Evolutionary conservation across 2,329 filamentous ascomycete genomes (phyloP).

Genomic region (Didymella pomorum): DNA sequence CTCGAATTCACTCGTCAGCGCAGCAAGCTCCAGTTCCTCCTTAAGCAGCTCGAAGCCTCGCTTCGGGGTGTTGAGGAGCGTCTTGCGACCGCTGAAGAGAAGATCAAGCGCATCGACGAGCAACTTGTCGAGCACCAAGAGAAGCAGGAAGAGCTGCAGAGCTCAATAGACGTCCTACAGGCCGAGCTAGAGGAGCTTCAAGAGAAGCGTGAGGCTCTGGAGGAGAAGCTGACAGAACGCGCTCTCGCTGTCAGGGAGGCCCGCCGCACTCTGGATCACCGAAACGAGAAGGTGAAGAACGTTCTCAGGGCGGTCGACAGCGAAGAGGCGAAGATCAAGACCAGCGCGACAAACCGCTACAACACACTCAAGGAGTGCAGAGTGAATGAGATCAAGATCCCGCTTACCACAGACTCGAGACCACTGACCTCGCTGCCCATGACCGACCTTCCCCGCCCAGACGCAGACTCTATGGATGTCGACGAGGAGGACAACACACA

Average conservation of each 20-base stretch:
- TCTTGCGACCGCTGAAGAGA: constrained; percentile 71
- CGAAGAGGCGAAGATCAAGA: constrained; percentile 86
- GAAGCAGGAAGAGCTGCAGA: constrained; percentile 78
- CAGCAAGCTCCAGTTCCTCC: constrained; percentile 66
- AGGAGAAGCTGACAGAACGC: constrained; percentile 71
- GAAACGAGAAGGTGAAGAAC: constrained; percentile 81
- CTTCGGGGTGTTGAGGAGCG: constrained; percentile 74
- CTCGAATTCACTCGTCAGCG: constrained; percentile 85
- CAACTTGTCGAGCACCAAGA: constrained; percentile 70
- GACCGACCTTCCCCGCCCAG: constrained; percentile 75
- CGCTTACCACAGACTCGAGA: constrained; percentile 74
- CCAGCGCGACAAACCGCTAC: constrained; percentile 84
- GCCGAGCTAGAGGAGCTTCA: constrained; percentile 80
- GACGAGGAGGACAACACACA: constrained; percentile 70
- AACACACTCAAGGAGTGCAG: constrained; percentile 86
- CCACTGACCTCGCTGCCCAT: constrained; percentile 83
- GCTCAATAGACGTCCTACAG: constrained; percentile 73
- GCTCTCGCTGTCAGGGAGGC: constrained; percentile 80
- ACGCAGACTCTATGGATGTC: constrained; percentile 91
- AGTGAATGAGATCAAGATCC: constrained; percentile 89
- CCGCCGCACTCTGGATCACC: constrained; percentile 80
- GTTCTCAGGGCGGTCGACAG: constrained; percentile 76
- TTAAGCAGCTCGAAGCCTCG: constrained; percentile 73
- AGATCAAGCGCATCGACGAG: constrained; percentile 70
- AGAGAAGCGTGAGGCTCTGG: constrained; percentile 74